Conservation (phyloP, 2,329 filamentous ascomycete species). For the Clarireedia sp. region DNA sequence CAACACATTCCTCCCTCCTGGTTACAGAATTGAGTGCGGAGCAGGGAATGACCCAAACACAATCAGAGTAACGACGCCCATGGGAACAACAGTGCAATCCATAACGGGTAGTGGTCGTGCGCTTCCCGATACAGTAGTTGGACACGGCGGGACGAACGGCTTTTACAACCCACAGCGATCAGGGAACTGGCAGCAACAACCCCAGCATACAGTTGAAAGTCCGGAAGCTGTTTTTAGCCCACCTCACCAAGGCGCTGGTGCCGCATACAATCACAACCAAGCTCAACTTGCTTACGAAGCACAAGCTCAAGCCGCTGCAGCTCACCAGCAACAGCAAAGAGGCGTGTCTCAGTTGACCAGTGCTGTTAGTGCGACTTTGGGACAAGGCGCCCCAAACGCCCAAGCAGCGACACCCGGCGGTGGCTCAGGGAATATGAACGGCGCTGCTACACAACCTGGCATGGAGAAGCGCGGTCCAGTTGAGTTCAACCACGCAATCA, state of each 20-base stretch:
- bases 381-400: constrained; percentile 42
- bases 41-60: constrained; percentile 90
- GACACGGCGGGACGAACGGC: constrained; percentile 23
- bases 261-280: constrained; percentile 33
- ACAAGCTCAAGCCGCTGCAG: constrained; percentile 34
- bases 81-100: constrained; percentile 90
- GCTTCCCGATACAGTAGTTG: constrained; percentile 30
- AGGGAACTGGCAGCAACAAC: constrained; percentile 47
- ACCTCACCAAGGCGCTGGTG: constrained; percentile 43
- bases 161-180: constrained; percentile 34
- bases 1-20: constrained; percentile 92
- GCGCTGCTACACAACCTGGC: constrained; percentile 50
- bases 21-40: constrained; percentile 94
- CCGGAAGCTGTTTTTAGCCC: constrained; percentile 55
- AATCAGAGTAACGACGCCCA: constrained; percentile 92
- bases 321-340: constrained; percentile 56
- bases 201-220: constrained; percentile 54
- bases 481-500: constrained; percentile 98
- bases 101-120: constrained; percentile 50
- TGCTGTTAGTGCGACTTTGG: constrained; percentile 38
- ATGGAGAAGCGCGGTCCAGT: constrained; percentile 87
- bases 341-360: constrained; percentile 59
- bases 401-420: constrained; percentile 52
- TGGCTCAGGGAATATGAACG: constrained; percentile 51
- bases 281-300: constrained; percentile 34